phyloP scores from a whole-genome alignment of 2,329 filamentous ascomycete species.

The Sphaerostilbella broomeana region DNA sequence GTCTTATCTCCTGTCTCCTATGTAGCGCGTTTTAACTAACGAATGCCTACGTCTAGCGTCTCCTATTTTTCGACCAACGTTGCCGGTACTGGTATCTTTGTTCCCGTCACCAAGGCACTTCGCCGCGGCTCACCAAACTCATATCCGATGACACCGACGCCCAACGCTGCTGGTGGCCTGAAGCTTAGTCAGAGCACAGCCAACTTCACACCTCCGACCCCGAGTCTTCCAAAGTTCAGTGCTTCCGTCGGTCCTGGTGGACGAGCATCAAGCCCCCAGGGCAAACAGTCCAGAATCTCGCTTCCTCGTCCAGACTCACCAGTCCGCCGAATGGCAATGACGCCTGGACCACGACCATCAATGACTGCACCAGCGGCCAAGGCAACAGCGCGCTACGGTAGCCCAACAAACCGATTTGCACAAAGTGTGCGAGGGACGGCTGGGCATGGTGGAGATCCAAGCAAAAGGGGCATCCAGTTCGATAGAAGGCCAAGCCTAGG shows the following conservation, averaged over 20 bases:
- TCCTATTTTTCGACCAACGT: conserved; percentile 76
- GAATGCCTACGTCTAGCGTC: no score
- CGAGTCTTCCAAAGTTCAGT: conserved; percentile 71
- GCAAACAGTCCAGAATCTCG: conserved; percentile 67
- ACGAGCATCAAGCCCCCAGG: conserved; percentile 62
- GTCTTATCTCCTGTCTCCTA: conserved; percentile 5
- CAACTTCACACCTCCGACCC: conserved; percentile 57
- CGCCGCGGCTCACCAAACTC: conserved; percentile 56
- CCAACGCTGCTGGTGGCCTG: conserved; percentile 51
- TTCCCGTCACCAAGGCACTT: conserved; percentile 75
- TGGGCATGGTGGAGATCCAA: conserved; percentile 54
- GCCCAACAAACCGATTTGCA: conserved; percentile 51
- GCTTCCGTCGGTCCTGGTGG: conserved; percentile 72
- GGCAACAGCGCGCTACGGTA: conserved; percentile 29
- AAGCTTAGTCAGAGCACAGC: conserved; percentile 52
- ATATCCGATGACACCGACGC: conserved; percentile 61
- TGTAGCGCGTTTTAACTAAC: no score
- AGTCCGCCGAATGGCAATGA: conserved; percentile 60
- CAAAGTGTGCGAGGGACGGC: conserved; percentile 56
- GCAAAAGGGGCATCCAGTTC: conserved; percentile 44
- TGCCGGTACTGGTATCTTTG: conserved; percentile 84
- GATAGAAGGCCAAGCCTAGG: conserved; percentile 45
- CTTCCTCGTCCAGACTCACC: conserved; percentile 87
- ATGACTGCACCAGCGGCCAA: conserved; percentile 45
- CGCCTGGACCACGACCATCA: conserved; percentile 51